Evolutionary conservation across 768 basidiomycete genomes (phyloP).

Genomic region (Ramaria rubella): DNA sequence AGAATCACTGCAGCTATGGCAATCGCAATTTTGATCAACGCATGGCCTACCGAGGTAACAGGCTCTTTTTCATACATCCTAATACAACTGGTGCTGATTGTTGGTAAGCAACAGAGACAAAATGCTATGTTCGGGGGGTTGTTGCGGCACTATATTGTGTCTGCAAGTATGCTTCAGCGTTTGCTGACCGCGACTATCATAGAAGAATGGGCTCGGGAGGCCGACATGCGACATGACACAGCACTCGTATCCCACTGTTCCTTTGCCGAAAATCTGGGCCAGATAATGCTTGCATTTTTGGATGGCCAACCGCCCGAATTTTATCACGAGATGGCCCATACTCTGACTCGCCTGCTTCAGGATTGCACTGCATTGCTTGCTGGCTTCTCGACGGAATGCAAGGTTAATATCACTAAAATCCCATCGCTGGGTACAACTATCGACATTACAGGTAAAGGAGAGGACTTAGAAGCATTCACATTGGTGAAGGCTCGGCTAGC

Average conservation of each 20-base stretch:
- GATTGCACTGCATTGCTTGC: constrained; percentile 79
- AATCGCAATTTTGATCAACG: constrained; percentile 59
- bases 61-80: background rate
- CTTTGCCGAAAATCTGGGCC: constrained; percentile 60
- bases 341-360: constrained; percentile 68
- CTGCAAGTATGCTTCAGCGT: constrained; percentile 87
- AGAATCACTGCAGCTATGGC: constrained; percentile 74
- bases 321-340: constrained; percentile 87
- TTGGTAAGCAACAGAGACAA: constrained; percentile 24
- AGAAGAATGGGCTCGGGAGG: constrained; percentile 81
- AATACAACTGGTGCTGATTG: background rate
- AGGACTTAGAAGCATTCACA: constrained; percentile 55
- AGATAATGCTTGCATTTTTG: constrained; percentile 64
- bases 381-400: constrained; percentile 81
- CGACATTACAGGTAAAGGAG: constrained; percentile 60
- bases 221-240: constrained; percentile 10
- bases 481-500: constrained; percentile 70
- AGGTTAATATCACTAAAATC: constrained; percentile 71
- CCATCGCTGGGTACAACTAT: constrained; percentile 73
- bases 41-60: constrained; percentile 60
- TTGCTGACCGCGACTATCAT: constrained; percentile 78
- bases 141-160: constrained; percentile 72
- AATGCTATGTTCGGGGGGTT: constrained; percentile 71
- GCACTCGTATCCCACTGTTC: constrained; percentile 50
- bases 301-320: constrained; percentile 68